Evolutionary conservation across 1,284 basidiomycete genomes (phyloP).

Genomic region (Irpex sp.): DNA sequence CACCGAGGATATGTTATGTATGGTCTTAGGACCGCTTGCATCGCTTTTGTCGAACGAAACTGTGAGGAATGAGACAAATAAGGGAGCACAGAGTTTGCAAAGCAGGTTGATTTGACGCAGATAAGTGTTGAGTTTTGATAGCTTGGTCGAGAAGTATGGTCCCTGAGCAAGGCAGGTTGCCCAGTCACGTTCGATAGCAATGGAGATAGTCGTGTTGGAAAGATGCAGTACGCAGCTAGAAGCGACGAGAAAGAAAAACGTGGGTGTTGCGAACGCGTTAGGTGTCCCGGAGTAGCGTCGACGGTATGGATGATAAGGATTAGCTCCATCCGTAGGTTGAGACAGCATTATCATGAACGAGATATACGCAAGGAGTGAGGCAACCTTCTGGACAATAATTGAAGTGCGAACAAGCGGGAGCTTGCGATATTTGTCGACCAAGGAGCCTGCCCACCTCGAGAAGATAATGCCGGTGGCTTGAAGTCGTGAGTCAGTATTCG

Average conservation of each 20-base stretch:
- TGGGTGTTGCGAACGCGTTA: not conserved
- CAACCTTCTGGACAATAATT: conserved; percentile 42
- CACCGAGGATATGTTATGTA: conserved; percentile 31
- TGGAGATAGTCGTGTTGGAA: conserved; percentile 32
- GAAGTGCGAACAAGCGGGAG: conserved; percentile 38
- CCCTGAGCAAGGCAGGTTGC: conserved; percentile 39
- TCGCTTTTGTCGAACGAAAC: conserved; percentile 2
- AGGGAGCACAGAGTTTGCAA: conserved; percentile 50
- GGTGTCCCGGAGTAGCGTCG: not conserved
- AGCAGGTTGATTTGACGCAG: conserved; percentile 51
- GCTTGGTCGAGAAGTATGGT: conserved; percentile 21
- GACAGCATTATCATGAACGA: conserved; percentile 29
- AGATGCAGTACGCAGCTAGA: conserved; percentile 6
- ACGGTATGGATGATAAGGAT: not conserved
- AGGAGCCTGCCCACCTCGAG: conserved; percentile 38
- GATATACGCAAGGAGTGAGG: conserved; percentile 35
- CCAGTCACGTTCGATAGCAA: conserved; percentile 59
- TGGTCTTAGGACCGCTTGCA: conserved; percentile 2
- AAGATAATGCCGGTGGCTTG: conserved; percentile 29
- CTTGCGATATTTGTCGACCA: conserved; percentile 40
- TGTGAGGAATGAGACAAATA: conserved; percentile 53
- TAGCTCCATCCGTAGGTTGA: not conserved
- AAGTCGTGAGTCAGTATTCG: not conserved
- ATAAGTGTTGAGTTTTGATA: conserved; percentile 35
- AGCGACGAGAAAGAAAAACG: conserved; percentile 11